Base-by-base conservation (phyloP, 2,329 filamentous ascomycete genomes). In the Chrysoporthe puriensis region DNA sequence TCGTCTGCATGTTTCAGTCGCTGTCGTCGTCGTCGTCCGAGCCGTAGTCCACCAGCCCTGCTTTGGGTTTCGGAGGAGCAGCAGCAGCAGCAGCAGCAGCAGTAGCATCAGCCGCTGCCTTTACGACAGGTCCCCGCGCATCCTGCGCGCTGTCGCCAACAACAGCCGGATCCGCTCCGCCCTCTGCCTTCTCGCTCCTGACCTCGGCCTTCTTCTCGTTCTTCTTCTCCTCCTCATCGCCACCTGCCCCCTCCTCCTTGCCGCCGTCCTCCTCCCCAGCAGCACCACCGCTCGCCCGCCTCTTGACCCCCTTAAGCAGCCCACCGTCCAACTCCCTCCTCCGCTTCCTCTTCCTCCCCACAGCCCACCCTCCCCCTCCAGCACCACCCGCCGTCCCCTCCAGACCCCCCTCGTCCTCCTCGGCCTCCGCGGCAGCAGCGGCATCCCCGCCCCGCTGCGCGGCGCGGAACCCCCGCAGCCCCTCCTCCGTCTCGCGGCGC, bases 401-500 rank as follows among this genome's bases (percentile, higher is more conserved):
- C 32, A 48, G 68, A 26, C 5, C 66, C 52, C 40, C 66, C 9
- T n/a, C 69, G 34, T 42, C 46, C 48, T 18, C 68, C 40, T n/a
- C 64, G n/a, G n/a, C n/a, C 34, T 57, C 67, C 43, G 63, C 67
- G 3, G 66, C 48, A 46, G 62, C 63, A 21, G 58, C 62, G 59
- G 60, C 54, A 73, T 76, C 64, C 26, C 54, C 61, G 61, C 63
- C 56, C 74, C 76, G 78, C 77, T 86, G 85, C 73, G 81, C 79
- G 75, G 81, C 79, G 64, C 87, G 80, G 73, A 91, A 91, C 40
- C 79, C 79, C 71, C 79, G 80, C 21, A 91, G 76, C 6, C 86
- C 83, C 34, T 86, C 83, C 73, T 88, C 85, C 50, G 83, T 85
- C 80, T 90, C 88, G 40, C 79, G 78, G 71, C 80, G 79, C 62